Evolutionary conservation across 139 green algal genomes (phyloP), one percentile per base, ranked within the genome.

Genomic region (Tetradesmus obliquus): DNA sequence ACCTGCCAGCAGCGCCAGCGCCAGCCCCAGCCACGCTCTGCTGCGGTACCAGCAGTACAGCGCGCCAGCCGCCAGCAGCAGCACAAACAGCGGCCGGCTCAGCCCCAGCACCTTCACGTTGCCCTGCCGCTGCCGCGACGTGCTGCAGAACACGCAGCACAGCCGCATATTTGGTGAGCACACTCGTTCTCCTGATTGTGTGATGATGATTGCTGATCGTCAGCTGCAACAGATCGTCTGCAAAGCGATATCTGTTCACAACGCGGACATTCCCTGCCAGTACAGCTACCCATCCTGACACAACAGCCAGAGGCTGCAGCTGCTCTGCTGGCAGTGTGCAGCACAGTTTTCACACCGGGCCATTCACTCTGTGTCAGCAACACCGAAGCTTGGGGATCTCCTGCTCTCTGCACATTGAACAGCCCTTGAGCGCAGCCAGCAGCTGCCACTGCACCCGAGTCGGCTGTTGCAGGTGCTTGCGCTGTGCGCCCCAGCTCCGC

Each of bases 1-100:
- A 95, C 94, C 94, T 87, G 90, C 17, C 1, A 92, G 3, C 3
- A 92, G 13, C n/a, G 88, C 92, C 45, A 87, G 60, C 9, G 81
- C 57, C 62, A 95, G 87, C 83, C 15, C 19, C 32, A 92, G n/a
- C 84, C 83, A 90, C 3, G 72, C 90, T 12, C 24, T 17, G 55
- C 83, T 87, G 55, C 20, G n/a, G 55, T 87, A 90, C 83, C 71
- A 92, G 17, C 66, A 55, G 32, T 87, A 90, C 54, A 90, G 19
- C 2, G 90, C 83, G 5, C 55, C 83, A 10, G 45, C 71, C 55
- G 55, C 5, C 55, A 85, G 7, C 71, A 90, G 57, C 71, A 66
- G 3, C 54, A 92, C 83, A 86, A 92, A 90, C 83, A 80, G 54
- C 51, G 83, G 83, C 51, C 90, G 83, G 74, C 53, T 83, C 55